These are phyloP conservation scores for Cylindrodendrum hubeiense DNA, from an alignment of 2,329 filamentous ascomycete genomes.

Conservation along the genomic window DNA sequence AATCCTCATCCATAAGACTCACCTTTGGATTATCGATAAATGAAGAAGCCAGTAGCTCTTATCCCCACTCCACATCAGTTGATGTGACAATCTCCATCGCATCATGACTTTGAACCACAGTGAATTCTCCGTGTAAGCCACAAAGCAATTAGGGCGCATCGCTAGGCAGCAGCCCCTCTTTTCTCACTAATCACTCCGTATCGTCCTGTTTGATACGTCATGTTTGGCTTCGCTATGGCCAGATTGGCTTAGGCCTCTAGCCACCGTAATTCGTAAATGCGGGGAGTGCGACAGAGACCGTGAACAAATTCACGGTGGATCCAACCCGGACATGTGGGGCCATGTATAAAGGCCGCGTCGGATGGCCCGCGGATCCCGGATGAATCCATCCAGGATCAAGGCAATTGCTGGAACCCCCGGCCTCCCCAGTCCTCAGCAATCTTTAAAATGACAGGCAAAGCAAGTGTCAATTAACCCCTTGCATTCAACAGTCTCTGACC, in stretches of 20 bases:
- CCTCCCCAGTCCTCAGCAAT: neutral
- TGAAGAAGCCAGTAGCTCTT: too few relatives aligned
- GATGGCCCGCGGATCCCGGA: neutral
- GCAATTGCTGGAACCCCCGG: neutral
- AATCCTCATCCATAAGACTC: too few relatives aligned
- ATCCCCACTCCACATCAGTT: too few relatives aligned
- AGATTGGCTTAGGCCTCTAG: conserved; percentile 2
- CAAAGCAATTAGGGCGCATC: neutral
- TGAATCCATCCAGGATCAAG: neutral
- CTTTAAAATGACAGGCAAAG: conserved; percentile 19
- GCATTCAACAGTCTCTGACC: neutral
- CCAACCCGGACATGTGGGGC: neutral
- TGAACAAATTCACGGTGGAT: neutral
- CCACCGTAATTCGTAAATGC: neutral
- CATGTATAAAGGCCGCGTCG: neutral
- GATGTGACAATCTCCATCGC: too few relatives aligned
- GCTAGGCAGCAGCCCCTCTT: conserved; percentile 13
- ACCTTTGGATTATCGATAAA: too few relatives aligned
- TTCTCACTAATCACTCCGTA: conserved; percentile 19
- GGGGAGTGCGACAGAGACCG: neutral
- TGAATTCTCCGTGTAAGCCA: conserved; percentile 8
- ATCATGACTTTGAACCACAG: neutral
- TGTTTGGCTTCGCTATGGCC: neutral
- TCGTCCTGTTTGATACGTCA: neutral
- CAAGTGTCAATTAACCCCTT: neutral